A percentile compares a stretch with the other conserved stretches of the same genome.
These are phyloP conservation scores for Claviceps sp. DNA, from an alignment of 2,329 filamentous ascomycete genomes.

Conservation along the genomic window DNA sequence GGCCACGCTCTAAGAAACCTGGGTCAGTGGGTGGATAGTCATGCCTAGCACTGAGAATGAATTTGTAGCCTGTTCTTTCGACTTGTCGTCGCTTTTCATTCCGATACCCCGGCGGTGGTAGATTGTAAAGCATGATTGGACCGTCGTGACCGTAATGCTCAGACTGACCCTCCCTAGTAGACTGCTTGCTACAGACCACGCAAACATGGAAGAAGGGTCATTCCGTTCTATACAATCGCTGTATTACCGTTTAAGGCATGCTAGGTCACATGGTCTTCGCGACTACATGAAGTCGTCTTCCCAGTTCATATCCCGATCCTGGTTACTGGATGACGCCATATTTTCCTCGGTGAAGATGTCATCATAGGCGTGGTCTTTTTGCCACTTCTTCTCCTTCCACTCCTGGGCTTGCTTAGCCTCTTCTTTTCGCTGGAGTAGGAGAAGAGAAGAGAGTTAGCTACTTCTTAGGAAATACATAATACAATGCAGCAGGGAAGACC, in stretches of 20 bases:
- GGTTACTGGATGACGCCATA: slow-evolving; percentile 66
- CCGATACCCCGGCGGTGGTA: too few relatives aligned
- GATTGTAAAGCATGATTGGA: too few relatives aligned
- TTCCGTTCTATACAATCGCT: too few relatives aligned
- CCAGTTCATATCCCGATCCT: slow-evolving; percentile 64
- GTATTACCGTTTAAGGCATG: too few relatives aligned
- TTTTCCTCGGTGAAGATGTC: slow-evolving; percentile 78
- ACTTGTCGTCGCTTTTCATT: too few relatives aligned
- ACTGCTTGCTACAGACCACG: too few relatives aligned
- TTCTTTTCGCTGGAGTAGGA: slow-evolving; percentile 54
- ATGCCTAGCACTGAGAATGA: background rate
- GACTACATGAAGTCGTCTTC: slow-evolving; percentile 85
- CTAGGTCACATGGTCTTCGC: too few relatives aligned
- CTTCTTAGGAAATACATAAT: rapidly evolving
- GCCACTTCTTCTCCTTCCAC: slow-evolving; percentile 78
- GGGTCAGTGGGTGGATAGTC: slow-evolving; percentile 11
- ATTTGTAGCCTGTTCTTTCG: too few relatives aligned
- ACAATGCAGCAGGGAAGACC: background rate
- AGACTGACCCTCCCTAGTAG: too few relatives aligned
- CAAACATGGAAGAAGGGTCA: too few relatives aligned
- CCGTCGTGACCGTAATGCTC: too few relatives aligned
- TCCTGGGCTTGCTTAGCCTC: slow-evolving; percentile 63
- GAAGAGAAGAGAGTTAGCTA: background rate
- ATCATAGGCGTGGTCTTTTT: slow-evolving; percentile 97
- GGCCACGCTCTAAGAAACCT: slow-evolving; percentile 16